Conservation (phyloP, 2,329 filamentous ascomycete genomes). For the Xylariaceae sp. region DNA sequence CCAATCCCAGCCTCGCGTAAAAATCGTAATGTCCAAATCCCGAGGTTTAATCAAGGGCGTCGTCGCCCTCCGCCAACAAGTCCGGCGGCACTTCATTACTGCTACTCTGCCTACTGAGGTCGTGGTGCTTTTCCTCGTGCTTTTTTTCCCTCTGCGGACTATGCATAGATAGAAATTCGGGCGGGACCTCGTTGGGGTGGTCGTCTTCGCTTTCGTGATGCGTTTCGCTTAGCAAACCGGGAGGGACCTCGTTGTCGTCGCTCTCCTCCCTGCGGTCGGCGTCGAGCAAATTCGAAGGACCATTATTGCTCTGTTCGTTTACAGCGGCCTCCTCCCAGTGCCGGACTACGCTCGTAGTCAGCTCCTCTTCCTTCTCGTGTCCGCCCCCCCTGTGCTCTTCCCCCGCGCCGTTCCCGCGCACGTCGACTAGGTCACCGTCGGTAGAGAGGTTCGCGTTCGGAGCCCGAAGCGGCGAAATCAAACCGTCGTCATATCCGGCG, state of each 20-base stretch:
- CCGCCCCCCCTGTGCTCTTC: not conserved
- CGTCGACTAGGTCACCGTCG: conserved; percentile 20
- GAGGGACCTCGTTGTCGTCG: conserved; percentile 31
- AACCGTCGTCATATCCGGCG: conserved; percentile 33
- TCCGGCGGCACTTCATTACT: conserved; percentile 32
- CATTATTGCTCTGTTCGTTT: conserved; percentile 45
- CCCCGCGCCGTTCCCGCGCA: conserved; percentile 9
- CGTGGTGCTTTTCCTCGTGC: conserved; percentile 5
- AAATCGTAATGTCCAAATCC: not conserved
- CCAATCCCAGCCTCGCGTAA: not conserved
- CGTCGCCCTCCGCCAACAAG: conserved; percentile 28
- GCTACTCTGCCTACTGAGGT: conserved; percentile 28
- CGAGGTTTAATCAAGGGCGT: conserved; percentile 17
- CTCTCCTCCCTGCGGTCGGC: conserved; percentile 36
- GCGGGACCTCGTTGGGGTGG: conserved; percentile 50
- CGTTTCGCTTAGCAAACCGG: conserved; percentile 24
- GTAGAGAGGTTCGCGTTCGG: not conserved
- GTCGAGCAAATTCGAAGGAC: conserved; percentile 45
- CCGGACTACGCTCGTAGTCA: conserved; percentile 39
- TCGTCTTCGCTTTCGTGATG: conserved; percentile 19
- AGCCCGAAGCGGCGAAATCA: conserved; percentile 8
- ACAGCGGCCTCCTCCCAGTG: conserved; percentile 35
- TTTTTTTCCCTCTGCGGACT: conserved; percentile 22
- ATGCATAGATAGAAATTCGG: conserved; percentile 55
- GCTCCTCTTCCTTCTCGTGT: conserved; percentile 27